Percentiles rank a stretch among this genome's conserved stretches.
Conservation (phyloP, 306 rosid genomes). For the Trifolium subterraneum region DNA sequence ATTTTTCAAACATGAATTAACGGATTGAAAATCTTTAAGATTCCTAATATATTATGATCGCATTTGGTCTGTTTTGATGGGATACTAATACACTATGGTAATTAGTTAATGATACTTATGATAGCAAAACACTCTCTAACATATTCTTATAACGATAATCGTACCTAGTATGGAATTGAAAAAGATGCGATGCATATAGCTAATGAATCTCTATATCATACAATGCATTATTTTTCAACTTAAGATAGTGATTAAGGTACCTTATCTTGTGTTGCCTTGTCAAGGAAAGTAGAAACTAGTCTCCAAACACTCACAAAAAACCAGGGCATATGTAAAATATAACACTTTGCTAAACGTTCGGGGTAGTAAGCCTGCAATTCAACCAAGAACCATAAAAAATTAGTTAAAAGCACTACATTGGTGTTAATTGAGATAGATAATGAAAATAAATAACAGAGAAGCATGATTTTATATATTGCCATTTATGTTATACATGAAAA, state of each 20-base stretch:
- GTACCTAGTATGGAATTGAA: neutral
- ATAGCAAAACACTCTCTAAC: no score
- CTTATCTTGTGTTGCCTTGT: conserved; percentile 83
- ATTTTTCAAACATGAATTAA: no score
- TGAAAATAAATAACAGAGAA: neutral
- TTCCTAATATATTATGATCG: no score
- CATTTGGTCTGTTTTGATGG: no score
- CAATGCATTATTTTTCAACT: neutral
- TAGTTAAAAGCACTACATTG: neutral
- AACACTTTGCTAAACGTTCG: conserved; percentile 79
- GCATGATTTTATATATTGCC: neutral
- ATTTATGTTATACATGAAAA: conserved; percentile 12
- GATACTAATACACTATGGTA: no score
- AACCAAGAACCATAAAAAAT: conserved; percentile 9
- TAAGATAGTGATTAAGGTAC: conserved; percentile 42
- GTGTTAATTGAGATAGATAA: neutral
- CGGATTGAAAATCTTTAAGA: no score
- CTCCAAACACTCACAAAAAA: conserved; percentile 93
- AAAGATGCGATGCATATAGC: neutral
- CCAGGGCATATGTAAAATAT: conserved; percentile 79
- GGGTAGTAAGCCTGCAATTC: conserved; percentile 85
- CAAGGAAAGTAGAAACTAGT: conserved; percentile 79
- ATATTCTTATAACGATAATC: neutral
- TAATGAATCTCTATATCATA: neutral
- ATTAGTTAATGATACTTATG: no score